These are phyloP conservation scores for Talaromyces sp. DNA, from an alignment of 2,329 filamentous ascomycete species.

Conservation along the genomic window DNA sequence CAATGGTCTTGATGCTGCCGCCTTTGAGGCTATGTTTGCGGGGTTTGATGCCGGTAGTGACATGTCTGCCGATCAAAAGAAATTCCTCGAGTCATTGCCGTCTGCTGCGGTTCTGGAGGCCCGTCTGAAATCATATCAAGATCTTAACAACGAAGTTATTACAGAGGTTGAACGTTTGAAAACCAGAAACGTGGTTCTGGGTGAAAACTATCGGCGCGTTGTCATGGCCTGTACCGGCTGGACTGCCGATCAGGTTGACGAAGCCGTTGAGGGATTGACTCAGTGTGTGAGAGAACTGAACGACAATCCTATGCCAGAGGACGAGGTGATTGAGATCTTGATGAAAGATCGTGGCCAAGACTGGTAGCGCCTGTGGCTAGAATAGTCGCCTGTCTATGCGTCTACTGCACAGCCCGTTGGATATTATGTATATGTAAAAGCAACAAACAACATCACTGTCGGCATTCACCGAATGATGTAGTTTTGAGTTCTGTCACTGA, in stretches of 20 bases:
- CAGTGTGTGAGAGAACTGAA: constrained; percentile 75
- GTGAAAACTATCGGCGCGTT: constrained; percentile 81
- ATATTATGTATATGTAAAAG: constrained; percentile 1
- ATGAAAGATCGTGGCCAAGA: constrained; percentile 42
- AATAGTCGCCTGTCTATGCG: not conserved
- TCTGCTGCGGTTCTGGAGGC: constrained; percentile 59
- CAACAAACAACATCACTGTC: not conserved
- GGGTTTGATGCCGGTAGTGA: constrained; percentile 37
- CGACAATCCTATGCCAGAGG: constrained; percentile 51
- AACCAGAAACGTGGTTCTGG: constrained; percentile 74
- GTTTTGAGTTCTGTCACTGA: constrained; percentile 8
- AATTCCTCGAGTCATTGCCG: constrained; percentile 51
- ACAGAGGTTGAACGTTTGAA: constrained; percentile 67
- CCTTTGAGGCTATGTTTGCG: constrained; percentile 33
- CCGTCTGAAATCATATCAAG: constrained; percentile 63
- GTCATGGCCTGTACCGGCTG: constrained; percentile 82
- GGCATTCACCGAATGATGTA: constrained; percentile 1
- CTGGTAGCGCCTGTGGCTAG: constrained; percentile 25
- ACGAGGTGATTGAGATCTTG: constrained; percentile 40
- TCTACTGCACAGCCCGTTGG: not conserved
- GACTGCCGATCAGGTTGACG: constrained; percentile 72
- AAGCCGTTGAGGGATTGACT: constrained; percentile 70
- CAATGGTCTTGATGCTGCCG: constrained; percentile 29
- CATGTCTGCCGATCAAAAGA: constrained; percentile 35
- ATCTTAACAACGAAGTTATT: constrained; percentile 62